phyloP scores from a whole-genome alignment of 352 stramenopile genomes.

The Globisporangium okanoganense region DNA sequence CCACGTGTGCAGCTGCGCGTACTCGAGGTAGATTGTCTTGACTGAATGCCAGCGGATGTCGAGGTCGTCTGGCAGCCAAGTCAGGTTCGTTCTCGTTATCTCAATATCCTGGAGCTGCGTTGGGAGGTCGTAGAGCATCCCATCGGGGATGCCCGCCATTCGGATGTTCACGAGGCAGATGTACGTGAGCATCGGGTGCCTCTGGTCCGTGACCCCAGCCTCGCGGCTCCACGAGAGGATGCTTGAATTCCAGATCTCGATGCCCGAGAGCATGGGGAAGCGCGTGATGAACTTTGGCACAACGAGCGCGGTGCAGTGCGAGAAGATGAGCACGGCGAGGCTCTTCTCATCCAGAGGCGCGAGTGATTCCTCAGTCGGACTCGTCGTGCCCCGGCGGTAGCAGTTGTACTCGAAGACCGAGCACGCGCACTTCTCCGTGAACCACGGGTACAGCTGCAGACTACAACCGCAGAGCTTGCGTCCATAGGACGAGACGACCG shows the following conservation, averaged over 20 bases:
- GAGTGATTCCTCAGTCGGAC: slow-evolving; percentile 4
- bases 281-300: slow-evolving; percentile 14
- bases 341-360: slow-evolving; percentile 10
- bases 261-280: slow-evolving; percentile 17
- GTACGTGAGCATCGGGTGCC: slow-evolving; percentile 15
- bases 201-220: slow-evolving; percentile 7
- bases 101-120: slow-evolving; percentile 20
- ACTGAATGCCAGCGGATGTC: slow-evolving; percentile 12
- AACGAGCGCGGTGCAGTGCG: slow-evolving; percentile 17
- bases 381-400: neutral
- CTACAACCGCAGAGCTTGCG: slow-evolving; percentile 9
- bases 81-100: slow-evolving; percentile 19
- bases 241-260: slow-evolving; percentile 27
- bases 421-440: slow-evolving; percentile 18
- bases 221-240: slow-evolving; percentile 14
- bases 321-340: slow-evolving; percentile 18
- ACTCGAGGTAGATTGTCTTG: slow-evolving; percentile 25
- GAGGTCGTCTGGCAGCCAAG: slow-evolving; percentile 15
- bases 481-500: neutral
- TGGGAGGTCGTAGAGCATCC: slow-evolving; percentile 16
- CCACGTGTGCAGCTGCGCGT: slow-evolving; percentile 10
- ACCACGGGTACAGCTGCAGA: slow-evolving; percentile 8
- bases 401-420: slow-evolving; percentile 19
- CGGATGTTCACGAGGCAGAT: slow-evolving; percentile 17
- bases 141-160: slow-evolving; percentile 13